A percentile compares a stretch with the other conserved stretches of the same genome.
Evolutionary conservation across 305 asterid species (phyloP).

Genomic region (Solanum hybrid): DNA sequence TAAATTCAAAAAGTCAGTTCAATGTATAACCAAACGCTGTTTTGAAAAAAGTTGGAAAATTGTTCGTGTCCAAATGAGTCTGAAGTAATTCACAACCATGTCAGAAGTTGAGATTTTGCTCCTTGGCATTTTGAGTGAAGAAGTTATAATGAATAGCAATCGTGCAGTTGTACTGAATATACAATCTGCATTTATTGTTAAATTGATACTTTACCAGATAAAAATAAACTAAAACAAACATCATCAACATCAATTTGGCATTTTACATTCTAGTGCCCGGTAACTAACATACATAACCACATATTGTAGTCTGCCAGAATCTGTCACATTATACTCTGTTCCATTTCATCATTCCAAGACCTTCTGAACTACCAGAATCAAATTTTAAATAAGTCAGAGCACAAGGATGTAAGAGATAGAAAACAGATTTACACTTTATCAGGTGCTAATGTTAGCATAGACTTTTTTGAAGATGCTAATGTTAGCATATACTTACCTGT

Average conservation of each 20-base stretch:
- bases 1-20: background rate
- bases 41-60: background rate
- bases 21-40: background rate
- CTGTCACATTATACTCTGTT: background rate
- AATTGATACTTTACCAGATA: background rate
- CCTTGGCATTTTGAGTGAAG: background rate
- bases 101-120: background rate
- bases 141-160: background rate
- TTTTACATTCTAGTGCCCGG: background rate
- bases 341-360: background rate
- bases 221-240: background rate
- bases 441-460: background rate
- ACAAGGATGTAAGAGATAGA: background rate
- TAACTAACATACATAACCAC: background rate
- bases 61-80: background rate
- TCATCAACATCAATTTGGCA: background rate
- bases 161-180: background rate
- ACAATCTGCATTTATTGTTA: background rate
- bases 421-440: background rate
- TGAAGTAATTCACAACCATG: background rate
- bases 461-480: background rate
- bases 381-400: background rate
- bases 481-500: background rate
- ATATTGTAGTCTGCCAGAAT: background rate
- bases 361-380: background rate